phyloP scores from a whole-genome alignment of 2,329 filamentous ascomycete genomes.

The Fusarium tricinctum region DNA sequence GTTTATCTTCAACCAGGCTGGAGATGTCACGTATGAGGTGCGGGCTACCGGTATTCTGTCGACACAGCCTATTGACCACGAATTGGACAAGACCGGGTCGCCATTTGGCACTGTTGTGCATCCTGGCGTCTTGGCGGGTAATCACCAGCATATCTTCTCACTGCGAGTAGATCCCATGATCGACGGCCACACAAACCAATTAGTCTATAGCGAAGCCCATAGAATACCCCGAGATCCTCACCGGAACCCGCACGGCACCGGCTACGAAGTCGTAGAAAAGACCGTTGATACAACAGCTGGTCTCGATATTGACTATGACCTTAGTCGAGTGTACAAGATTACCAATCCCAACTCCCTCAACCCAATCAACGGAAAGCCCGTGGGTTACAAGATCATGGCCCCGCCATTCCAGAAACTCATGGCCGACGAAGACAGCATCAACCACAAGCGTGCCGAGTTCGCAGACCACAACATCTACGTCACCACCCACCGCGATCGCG shows the following conservation, averaged over 20 bases:
- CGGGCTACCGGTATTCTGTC: constrained; percentile 77
- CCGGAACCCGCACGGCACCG: constrained; percentile 73
- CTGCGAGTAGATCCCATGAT: constrained; percentile 75
- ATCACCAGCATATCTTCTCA: constrained; percentile 79
- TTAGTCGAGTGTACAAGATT: constrained; percentile 66
- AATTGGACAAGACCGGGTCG: constrained; percentile 63
- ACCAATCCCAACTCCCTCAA: constrained; percentile 58
- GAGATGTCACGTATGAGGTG: constrained; percentile 71
- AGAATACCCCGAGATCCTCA: constrained; percentile 59
- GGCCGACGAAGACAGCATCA: constrained; percentile 60
- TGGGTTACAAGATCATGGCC: constrained; percentile 65
- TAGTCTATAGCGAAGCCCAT: constrained; percentile 59
- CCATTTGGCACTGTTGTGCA: constrained; percentile 73
- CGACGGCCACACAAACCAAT: constrained; percentile 65
- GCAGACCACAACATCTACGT: constrained; percentile 65
- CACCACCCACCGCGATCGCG: constrained; percentile 63
- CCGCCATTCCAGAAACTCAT: constrained; percentile 63
- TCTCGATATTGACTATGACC: constrained; percentile 63
- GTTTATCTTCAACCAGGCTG: constrained; percentile 71
- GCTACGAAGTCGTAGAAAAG: constrained; percentile 67
- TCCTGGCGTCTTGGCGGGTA: constrained; percentile 74
- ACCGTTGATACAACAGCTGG: constrained; percentile 55
- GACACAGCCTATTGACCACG: constrained; percentile 71
- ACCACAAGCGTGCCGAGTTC: constrained; percentile 60
- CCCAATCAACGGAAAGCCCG: constrained; percentile 56